Evolutionary conservation across 1,284 basidiomycete species (phyloP).

Genomic region (Mycena citricolor): DNA sequence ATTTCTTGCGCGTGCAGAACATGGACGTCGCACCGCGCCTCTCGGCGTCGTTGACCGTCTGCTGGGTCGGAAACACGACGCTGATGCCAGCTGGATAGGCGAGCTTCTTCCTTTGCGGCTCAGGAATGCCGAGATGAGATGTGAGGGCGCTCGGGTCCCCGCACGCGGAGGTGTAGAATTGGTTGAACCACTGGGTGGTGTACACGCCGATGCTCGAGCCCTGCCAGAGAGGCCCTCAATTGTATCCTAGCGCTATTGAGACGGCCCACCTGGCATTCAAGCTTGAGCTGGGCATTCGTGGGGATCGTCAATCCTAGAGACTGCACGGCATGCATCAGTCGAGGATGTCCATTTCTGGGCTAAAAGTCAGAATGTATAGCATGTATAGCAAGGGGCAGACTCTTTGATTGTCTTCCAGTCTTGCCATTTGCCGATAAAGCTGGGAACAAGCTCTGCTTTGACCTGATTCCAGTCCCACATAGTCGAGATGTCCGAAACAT

Average conservation of each 20-base stretch:
- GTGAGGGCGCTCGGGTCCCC: constrained; percentile 47
- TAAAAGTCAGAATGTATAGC: constrained; percentile 14
- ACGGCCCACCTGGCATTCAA: constrained; percentile 69
- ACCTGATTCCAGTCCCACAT: constrained; percentile 76
- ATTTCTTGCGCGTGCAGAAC: constrained; percentile 58
- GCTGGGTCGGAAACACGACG: constrained; percentile 65
- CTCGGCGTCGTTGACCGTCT: constrained; percentile 52
- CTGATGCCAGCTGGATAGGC: constrained; percentile 63
- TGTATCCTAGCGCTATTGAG: background rate
- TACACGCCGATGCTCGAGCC: constrained; percentile 76
- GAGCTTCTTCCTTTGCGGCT: constrained; percentile 50
- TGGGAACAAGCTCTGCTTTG: constrained; percentile 63
- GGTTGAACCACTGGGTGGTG: constrained; percentile 77
- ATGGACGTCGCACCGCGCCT: constrained; percentile 74
- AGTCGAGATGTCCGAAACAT: constrained; percentile 60
- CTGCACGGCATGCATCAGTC: constrained; percentile 68
- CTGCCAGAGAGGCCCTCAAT: constrained; percentile 38
- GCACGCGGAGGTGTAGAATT: constrained; percentile 68
- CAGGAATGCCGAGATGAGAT: constrained; percentile 65
- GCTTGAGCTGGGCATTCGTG: constrained; percentile 33
- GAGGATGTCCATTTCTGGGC: constrained; percentile 63
- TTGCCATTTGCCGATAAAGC: constrained; percentile 71
- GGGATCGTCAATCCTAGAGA: constrained; percentile 54
- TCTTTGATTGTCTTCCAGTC: constrained; percentile 60
- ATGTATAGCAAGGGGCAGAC: constrained; percentile 28